These are phyloP conservation scores for Paramecium sexaurelia DNA, from an alignment of 73 alveolate species.

Conservation along the genomic window DNA sequence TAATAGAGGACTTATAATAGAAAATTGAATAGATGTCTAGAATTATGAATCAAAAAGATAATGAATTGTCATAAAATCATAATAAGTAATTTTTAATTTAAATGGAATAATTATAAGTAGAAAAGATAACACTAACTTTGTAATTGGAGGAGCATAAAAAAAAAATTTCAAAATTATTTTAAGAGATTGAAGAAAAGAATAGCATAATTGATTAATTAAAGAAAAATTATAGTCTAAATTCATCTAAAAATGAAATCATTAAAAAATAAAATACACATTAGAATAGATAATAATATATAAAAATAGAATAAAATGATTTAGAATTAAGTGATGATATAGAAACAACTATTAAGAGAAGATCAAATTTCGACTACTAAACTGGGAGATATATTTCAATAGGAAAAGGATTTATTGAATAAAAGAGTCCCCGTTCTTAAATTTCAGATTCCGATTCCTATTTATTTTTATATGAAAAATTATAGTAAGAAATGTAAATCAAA, in stretches of 20 bases:
- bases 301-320: not conserved
- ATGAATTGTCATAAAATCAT: not conserved
- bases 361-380: not conserved
- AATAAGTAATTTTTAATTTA: not conserved
- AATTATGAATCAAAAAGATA: not conserved
- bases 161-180: not conserved
- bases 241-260: not conserved
- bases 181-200: not conserved
- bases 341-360: not conserved
- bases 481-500: not conserved
- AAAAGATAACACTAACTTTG: not conserved
- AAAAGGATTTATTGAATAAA: not conserved
- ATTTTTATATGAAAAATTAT: not conserved
- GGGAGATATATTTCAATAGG: not conserved
- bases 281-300: not conserved
- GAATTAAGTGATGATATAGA: constrained; percentile 9
- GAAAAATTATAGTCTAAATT: not conserved
- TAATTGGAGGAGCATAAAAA: not conserved
- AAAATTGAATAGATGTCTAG: not conserved
- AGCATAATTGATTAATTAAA: not conserved
- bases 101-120: not conserved
- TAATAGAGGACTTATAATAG: not conserved
- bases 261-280: not conserved
- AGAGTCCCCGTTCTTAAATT: not conserved
- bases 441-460: not conserved